Evolutionary conservation across 495 filamentous ascomycete species (phyloP), one percentile per base, ranked within the genome.

Genomic region (Neurospora cerealis): DNA sequence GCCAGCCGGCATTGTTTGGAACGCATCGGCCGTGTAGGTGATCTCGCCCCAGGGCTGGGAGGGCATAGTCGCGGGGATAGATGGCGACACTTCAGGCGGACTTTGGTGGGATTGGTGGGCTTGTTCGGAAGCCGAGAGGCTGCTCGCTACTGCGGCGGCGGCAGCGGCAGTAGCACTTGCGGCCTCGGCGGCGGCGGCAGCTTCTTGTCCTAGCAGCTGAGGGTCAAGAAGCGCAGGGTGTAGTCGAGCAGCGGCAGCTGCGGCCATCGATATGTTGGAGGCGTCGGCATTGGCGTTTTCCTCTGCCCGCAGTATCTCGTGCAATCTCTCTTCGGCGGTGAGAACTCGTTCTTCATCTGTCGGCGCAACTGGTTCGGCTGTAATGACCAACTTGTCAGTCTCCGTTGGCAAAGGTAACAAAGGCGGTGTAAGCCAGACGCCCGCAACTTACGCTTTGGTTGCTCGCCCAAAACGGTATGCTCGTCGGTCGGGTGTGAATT

Each of bases 221-320:
- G 85, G 85, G 74, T 89, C 86, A 46, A 89, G 81, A 19, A 86
- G 82, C 1, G 81, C 78, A 8, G 83, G 81, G 8, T 83, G 81
- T 32, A 87, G 79, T 9, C 84, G 84, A 39, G 86, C 85, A 0
- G 87, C 82, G 6, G 85, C 86, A 5, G 85, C 86, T 28, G 84
- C 85, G 19, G 85, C 85, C 73, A 86, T 82, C 4, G 82, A 80
- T 7, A 87, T 74, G 42, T 81, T 83, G 0, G 80, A 73, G 0
- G 81, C 75, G 5, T 85, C 81, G 28, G 79, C 71, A 32, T 76
- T 78, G 3, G 75, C 77, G 3, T 71, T 73, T 66, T 66, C 54
- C 10, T 77, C 77, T 10, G 76, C 73, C 28, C 80, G 78, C 0
- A 85, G 75, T 7, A 82, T 74, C 21, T 75, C 80, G 37, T 82